Base-by-base conservation (phyloP, 805 yeast genomes). In the Metschnikowia lochheadii region DNA sequence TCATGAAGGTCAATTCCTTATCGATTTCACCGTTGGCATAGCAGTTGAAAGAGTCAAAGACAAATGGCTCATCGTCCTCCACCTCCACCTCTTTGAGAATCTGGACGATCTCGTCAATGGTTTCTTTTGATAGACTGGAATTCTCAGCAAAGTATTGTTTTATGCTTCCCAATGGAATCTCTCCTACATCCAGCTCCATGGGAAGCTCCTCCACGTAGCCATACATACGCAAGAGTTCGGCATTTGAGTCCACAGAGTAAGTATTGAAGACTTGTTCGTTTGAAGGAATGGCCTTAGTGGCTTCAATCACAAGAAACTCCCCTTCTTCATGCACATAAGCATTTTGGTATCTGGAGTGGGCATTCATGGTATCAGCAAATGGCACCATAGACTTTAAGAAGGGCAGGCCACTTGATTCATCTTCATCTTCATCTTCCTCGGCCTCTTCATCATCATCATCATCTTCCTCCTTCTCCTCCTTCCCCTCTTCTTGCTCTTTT, bases 191-290 rank as follows among this genome's bases (percentile, higher is more conserved):
- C 63, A 73, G 81, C 43, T 78, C 80, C 1, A 94, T 85, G 0
- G 89, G 88, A 18, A 73, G 75, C 54, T 70, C 65, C 67, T 91
- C 97, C 23, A 89, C 94, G 60, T 88, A 92, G 0, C 99, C 99
- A 59, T 92, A 92, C 50, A 96, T 78, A 60, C 99, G 79, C 49
- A 94, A 72, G 32, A 94, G 76, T 61, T 94, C 98, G n/a, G 92
- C 73, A 64, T 91, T 92, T 35, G 97, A 94, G 56, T 87, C 83
- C 41, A 90, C 94, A 0, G 96, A 95, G 64, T 94, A 92, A 0
- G 89, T 85, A 67, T 92, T 92, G 68, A 80, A 91, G 3, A 92
- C 73, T 63, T 94, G 98, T 32, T 82, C 85, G 3, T 87, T 90
- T 34, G 68, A 68, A 5, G 64, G 49, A 36, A 92, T 91, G 3